These are phyloP conservation scores for Pseudogymnoascus sp. DNA, from an alignment of 2,329 filamentous ascomycete species.

Conservation along the genomic window DNA sequence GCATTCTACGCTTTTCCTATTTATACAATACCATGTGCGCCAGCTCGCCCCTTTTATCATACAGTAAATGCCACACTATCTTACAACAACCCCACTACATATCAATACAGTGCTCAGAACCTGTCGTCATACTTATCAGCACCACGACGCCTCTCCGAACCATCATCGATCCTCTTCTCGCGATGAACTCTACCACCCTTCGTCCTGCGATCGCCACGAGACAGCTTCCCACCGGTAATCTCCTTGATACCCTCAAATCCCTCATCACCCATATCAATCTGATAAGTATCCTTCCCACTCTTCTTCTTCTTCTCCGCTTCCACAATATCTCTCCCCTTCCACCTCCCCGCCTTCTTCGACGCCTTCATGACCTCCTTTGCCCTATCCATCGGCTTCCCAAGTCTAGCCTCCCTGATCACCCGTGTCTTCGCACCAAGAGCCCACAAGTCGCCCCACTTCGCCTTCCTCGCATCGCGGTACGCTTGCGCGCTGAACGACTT, in stretches of 20 bases:
- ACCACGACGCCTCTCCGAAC: neutral
- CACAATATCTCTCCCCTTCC: constrained; percentile 35
- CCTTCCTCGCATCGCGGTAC: constrained; percentile 88
- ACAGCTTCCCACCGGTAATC: constrained; percentile 17
- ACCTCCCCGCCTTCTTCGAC: constrained; percentile 34
- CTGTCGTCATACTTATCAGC: neutral
- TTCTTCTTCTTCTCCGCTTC: constrained; percentile 37
- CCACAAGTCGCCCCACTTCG: constrained; percentile 90
- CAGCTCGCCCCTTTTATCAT: neutral
- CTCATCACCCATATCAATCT: constrained; percentile 30
- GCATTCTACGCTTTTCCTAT: neutral
- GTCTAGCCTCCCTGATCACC: constrained; percentile 50
- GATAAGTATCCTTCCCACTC: constrained; percentile 34
- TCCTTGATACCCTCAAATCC: constrained; percentile 25
- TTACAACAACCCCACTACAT: neutral
- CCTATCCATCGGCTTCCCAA: constrained; percentile 38
- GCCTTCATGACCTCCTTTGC: constrained; percentile 29
- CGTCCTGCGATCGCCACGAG: constrained; percentile 25
- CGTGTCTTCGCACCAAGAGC: constrained; percentile 88
- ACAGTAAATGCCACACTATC: neutral
- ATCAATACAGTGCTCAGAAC: neutral
- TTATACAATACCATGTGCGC: neutral
- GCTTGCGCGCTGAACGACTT: constrained; percentile 72
- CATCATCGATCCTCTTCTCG: constrained; percentile 24
- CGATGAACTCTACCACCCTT: constrained; percentile 31